Base-by-base conservation (phyloP, 495 filamentous ascomycete species). In the Neurospora africana region DNA sequence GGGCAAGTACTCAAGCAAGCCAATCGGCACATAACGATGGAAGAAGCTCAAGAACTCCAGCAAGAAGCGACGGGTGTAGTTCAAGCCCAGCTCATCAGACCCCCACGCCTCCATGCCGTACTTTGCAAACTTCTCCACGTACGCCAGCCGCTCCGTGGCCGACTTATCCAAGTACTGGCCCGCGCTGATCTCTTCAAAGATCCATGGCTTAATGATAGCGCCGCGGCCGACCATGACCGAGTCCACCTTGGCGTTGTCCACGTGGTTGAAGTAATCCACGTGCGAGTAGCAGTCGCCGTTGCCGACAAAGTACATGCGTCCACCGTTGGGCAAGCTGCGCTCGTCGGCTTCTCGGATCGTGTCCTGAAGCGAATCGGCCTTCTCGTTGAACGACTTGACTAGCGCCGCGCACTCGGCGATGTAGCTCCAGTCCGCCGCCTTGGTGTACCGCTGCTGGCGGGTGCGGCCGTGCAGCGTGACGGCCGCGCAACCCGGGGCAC, bases 201-300 rank as follows among this genome's bases (percentile, higher is more conserved):
- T 81, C 95, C 95, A 99, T 2, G 96, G 94, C 82, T 98, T 99
- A 81, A 98, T 91, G 72, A 98, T 83, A 7, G 95, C 94, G 61
- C 95, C 95, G 70, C 95, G 90, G 17, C 88, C 95, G 69, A 97
- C 86, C 95, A 98, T 98, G 74, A 96, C 91, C 11, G 87, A 87
- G 82, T 97, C 93, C 21, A 97, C 93, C 30, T 87, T 86, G 35
- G 92, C 87, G 69, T 92, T 86, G 37, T 89, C 85, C 67, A 98
- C 84, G 77, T 95, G 92, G 47, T 89, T 79, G 71, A 89, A 88
- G 79, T 98, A 98, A 78, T 98, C 93, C 27, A 90, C 80, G 79
- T 98, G 94, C 3, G 94, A 97, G 81, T 92, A 97, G 82, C 93
- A 94, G 81, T 99, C 95, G 58, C 95, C 95, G 78, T 99, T 99